Base-by-base conservation (phyloP, 2,329 filamentous ascomycete genomes). In the Arthrobotrys conoides region DNA sequence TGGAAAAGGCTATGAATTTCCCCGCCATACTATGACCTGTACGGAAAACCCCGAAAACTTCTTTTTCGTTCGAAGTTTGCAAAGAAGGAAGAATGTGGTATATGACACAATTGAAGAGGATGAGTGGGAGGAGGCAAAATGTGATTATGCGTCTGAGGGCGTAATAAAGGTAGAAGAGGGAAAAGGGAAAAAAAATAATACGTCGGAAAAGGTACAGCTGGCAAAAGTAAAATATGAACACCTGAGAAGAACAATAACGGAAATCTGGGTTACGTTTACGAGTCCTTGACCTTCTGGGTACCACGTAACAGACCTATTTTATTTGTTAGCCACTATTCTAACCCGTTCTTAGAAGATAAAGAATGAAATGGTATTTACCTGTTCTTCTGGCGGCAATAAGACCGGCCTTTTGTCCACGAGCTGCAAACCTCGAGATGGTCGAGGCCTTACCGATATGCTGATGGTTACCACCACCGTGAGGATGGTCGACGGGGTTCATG, bases 281-380 rank as follows among this genome's bases (percentile, higher is more conserved):
- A 95, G 83, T 99, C 96, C 93, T 99, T 99, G 86, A 91, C 93
- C 93, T 99, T 99, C 90, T 99, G 96, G 86, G 96, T 98, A 97
- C 96, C 96, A 89, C 96, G 95, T 86, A 99, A 91, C 88, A 99
- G 91, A 97, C 75, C 73, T 77, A 20, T 27, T 70, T 12, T 20
- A 18, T 22, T 18, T 27, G 48, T 36, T 20, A 27, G 1, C 24
- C 9, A 33, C 2, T 14, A n/a, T 59, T 30, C 65, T 18, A n/a
- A 3, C 14, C 22, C 18, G 41, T 18, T 67, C 8, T 16, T 18
- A 18, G 38, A 55, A 48, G 1, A 44, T 2, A n/a, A 3, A 65
- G 8, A 8, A 8, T 49, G 20, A 5, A 22, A 12, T n/a, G 51
- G 5, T 24, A 59, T 38, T 27, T 77, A 77, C 96, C 96, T 87